Base-by-base conservation (phyloP, 345 rosid genomes). In the Turritis glabra region DNA sequence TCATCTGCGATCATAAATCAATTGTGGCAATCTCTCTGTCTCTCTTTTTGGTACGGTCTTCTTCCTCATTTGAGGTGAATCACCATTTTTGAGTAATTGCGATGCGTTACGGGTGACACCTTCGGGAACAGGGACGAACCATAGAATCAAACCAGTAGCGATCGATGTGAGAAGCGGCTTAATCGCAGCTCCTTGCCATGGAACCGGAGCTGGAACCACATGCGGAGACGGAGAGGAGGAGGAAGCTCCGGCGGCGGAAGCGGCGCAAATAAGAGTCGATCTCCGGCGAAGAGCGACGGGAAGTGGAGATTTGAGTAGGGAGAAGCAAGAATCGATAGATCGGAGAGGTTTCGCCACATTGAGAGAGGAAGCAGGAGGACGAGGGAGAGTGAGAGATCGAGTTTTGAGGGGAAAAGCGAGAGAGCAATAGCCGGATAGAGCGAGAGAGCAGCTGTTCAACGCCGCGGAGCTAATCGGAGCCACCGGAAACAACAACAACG, bases 61-160 rank as follows among this genome's bases (percentile, higher is more conserved):
- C n/a, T n/a, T n/a, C n/a, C n/a, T n/a, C n/a, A n/a, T n/a, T n/a
- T n/a, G n/a, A n/a, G n/a, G n/a, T n/a, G n/a, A n/a, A n/a, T n/a
- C n/a, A n/a, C n/a, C n/a, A n/a, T n/a, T n/a, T n/a, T n/a, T n/a
- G 68, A 96, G 99, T 3, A 96, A 79, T 35, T 96, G 99, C 99
- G 98, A 96, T 0, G 98, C 99, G 29, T 84, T 89, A 7, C 73
- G 69, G 0, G 99, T 79, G 50, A 96, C 98, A 37, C 99, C 97
- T 19, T 86, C 52, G 0, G 99, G 98, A 1, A 90, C 94, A 0
- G 99, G 98, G 17, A 87, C 77, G 73, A 89, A 90, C 99, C 98
- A 96, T 17, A 96, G 73, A 72, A 92, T 88, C 56, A 92, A 81
- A 15, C 99, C 97, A 2, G 96, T 92, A 8, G 97, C 94, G 54